phyloP scores from a whole-genome alignment of 2,329 filamentous ascomycete genomes.

The Fusarium lyarnte region DNA sequence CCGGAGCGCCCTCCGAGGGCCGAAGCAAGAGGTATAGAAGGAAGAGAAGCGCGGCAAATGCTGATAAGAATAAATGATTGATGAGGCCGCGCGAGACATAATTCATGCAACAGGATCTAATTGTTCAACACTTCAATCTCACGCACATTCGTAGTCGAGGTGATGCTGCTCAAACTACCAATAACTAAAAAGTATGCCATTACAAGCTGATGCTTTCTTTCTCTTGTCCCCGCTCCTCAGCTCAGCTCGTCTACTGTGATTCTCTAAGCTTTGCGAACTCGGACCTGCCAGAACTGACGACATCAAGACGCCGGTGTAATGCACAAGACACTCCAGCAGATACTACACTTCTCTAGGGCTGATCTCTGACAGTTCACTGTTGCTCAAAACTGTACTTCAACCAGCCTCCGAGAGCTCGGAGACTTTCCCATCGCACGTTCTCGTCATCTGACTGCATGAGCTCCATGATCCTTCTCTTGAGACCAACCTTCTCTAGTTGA shows the following conservation, averaged over 20 bases:
- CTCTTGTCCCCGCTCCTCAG: constrained; percentile 34
- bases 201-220: constrained; percentile 44
- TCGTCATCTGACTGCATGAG: constrained; percentile 92
- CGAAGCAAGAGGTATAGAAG: constrained; percentile 2
- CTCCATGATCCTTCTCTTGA: constrained; percentile 92
- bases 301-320: constrained; percentile 36
- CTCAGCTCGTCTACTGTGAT: constrained; percentile 41
- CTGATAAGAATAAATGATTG: not conserved
- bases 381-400: constrained; percentile 71
- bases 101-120: not conserved
- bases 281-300: constrained; percentile 23
- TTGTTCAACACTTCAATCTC: constrained; percentile 26
- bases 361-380: constrained; percentile 30
- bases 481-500: constrained; percentile 81
- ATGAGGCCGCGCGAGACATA: not conserved
- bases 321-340: constrained; percentile 35
- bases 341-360: constrained; percentile 5
- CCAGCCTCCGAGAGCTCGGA: constrained; percentile 79
- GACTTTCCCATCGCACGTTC: constrained; percentile 89
- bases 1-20: constrained; percentile 36
- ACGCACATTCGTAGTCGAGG: constrained; percentile 31
- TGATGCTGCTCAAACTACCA: constrained; percentile 27
- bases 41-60: constrained; percentile 15
- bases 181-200: constrained; percentile 46
- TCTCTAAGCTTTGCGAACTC: constrained; percentile 31